These are phyloP conservation scores for Penicillium sp. DNA, from an alignment of 2,329 filamentous ascomycete species.

Conservation along the genomic window DNA sequence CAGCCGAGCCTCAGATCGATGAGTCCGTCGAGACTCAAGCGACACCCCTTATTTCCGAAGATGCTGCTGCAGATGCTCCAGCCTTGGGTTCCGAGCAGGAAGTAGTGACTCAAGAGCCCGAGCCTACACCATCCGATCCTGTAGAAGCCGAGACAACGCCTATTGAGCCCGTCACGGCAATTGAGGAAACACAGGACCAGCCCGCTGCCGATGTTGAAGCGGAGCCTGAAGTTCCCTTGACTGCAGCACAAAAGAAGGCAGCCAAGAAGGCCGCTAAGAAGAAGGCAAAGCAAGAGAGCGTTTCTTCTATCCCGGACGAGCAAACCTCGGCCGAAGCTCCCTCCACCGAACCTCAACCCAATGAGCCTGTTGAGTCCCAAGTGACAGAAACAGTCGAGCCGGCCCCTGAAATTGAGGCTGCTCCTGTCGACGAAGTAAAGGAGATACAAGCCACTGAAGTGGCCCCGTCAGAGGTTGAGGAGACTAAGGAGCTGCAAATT, in stretches of 20 bases:
- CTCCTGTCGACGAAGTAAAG: not conserved
- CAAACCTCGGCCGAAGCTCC: conserved; percentile 9
- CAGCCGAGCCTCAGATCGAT: not conserved
- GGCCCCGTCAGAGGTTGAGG: not conserved
- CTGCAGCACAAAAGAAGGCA: conserved; percentile 32
- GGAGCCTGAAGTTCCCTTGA: conserved; percentile 18
- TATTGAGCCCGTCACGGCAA: not conserved
- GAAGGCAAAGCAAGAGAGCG: conserved; percentile 20
- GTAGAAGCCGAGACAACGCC: not conserved
- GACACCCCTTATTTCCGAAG: not conserved
- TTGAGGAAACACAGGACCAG: not conserved
- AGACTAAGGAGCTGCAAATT: not conserved
- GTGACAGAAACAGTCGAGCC: not conserved
- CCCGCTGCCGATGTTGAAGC: conserved; percentile 6
- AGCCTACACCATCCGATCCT: not conserved
- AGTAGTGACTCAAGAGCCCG: conserved; percentile 2
- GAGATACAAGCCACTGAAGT: not conserved
- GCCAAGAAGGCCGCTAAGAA: conserved; percentile 39
- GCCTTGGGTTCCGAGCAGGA: conserved; percentile 1
- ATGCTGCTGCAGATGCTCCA: not conserved
- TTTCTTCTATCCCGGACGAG: conserved; percentile 12
- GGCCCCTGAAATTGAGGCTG: not conserved
- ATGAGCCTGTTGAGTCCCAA: not conserved
- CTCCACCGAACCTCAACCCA: not conserved
- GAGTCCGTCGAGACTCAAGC: not conserved